These are phyloP conservation scores for Emmonsia crescens DNA, from an alignment of 2,329 filamentous ascomycete genomes.

Conservation along the genomic window DNA sequence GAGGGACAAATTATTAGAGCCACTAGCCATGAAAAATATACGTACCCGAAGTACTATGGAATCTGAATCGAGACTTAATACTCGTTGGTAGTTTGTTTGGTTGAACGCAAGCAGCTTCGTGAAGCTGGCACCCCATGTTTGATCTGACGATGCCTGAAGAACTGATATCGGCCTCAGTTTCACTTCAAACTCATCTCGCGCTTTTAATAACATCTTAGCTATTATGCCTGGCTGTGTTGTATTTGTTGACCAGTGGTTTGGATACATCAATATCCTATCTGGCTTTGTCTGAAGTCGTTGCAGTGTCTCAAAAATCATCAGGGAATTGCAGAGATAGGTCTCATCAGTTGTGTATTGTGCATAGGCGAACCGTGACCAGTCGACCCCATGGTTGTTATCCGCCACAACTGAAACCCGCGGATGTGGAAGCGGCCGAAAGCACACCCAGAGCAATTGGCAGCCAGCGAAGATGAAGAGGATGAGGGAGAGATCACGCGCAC, in stretches of 20 bases:
- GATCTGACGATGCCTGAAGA: constrained; percentile 22
- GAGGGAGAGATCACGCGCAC: neutral
- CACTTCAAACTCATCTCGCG: constrained; percentile 37
- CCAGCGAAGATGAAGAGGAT: neutral
- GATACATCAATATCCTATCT: constrained; percentile 24
- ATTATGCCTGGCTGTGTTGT: neutral
- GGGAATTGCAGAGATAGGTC: constrained; percentile 24
- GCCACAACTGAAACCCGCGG: neutral
- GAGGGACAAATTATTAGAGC: neutral
- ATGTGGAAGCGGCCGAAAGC: neutral
- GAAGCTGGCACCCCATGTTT: constrained; percentile 50
- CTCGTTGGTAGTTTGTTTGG: constrained; percentile 48
- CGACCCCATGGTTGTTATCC: constrained; percentile 5
- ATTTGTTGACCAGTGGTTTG: constrained; percentile 12
- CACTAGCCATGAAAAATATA: neutral
- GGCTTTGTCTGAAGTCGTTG: constrained; percentile 20
- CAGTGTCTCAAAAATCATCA: constrained; percentile 26
- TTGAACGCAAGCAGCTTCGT: constrained; percentile 59
- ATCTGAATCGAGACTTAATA: constrained; percentile 51
- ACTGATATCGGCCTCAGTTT: constrained; percentile 33
- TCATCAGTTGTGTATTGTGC: constrained; percentile 23
- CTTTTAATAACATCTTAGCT: constrained; percentile 34
- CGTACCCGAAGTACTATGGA: constrained; percentile 40
- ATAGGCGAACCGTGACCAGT: constrained; percentile 25
- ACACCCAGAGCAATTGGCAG: neutral